Base-by-base conservation (phyloP, 805 yeast genomes). In the Candida oleophila region DNA sequence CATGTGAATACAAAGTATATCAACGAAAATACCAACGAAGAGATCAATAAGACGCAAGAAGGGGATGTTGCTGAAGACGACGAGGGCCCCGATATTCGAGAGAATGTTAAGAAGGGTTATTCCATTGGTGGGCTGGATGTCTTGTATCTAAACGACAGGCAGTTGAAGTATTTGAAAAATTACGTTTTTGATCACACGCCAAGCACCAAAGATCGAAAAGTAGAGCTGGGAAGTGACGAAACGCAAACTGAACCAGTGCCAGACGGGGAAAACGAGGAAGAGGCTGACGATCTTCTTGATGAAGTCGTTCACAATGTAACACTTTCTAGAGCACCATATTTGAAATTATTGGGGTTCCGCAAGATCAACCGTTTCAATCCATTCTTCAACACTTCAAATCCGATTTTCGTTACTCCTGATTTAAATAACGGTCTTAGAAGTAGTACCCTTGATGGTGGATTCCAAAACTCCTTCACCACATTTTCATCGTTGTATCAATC, bases 331-430 rank as follows among this genome's bases (percentile, higher is more conserved):
- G 59, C 75, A 0, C 83, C 90, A 0, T 76, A 78, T 43, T 65
- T 91, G 42, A 78, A 81, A 48, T 64, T 90, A 1, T 53, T 89
- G 5, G 92, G 96, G 1, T 89, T 88, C 61, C 70, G 88, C 48
- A 66, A 73, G 18, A 54, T 72, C 3, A 50, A 59, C 7, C 69
- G 76, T 38, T 68, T 77, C 42, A 72, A 75, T 48, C 77, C 81
- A 2, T 75, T 68, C 47, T 79, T 83, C 57, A 79, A 77, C 50
- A 61, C 78, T 9, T 66, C 75, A 2, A 77, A 81, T 3, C 76
- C 95, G 0, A 55, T 74, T 1, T 85, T 90, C 53, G 63, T 92
- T 0, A 80, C 84, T 5, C 90, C 96, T 0, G 83, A 85, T 56
- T 61, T 69, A 34, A 81, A 77, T 30, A 61, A 71, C 48, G 75